Conservation (phyloP, 2,329 filamentous ascomycete species). For the Celoporthe dispersa region DNA sequence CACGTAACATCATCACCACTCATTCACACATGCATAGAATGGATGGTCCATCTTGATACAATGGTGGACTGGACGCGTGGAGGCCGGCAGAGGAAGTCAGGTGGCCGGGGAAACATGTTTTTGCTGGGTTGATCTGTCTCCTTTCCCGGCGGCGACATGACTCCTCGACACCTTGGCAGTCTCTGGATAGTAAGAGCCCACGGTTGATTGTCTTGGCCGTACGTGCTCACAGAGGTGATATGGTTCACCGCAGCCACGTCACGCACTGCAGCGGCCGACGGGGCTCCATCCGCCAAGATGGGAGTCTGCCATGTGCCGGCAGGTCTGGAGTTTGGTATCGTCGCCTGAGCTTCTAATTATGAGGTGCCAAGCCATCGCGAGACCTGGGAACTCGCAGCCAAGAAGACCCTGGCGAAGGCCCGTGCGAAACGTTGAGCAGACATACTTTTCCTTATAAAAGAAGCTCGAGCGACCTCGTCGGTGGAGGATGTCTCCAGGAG, state of each 20-base stretch:
- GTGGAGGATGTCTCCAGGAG: neutral
- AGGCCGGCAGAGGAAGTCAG: neutral
- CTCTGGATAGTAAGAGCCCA: conserved; percentile 25
- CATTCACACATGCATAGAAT: neutral
- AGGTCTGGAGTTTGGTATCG: neutral
- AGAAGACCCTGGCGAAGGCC: neutral
- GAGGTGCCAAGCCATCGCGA: conserved; percentile 11
- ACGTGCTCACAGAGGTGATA: neutral
- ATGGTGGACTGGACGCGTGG: conserved; percentile 12
- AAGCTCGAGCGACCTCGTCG: too few relatives aligned
- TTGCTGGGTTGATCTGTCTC: conserved; percentile 11
- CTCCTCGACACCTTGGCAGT: conserved; percentile 30
- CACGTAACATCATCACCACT: too few relatives aligned
- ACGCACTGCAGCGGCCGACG: neutral
- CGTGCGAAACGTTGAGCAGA: neutral
- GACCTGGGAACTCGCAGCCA: conserved; percentile 13
- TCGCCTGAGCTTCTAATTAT: neutral
- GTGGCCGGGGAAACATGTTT: conserved; percentile 22
- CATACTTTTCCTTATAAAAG: neutral
- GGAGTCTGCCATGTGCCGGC: neutral
- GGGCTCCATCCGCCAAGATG: neutral
- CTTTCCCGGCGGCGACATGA: conserved; percentile 8
- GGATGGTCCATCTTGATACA: neutral
- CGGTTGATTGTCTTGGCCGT: conserved; percentile 23
- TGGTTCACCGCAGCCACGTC: neutral